Percentiles rank a stretch among this genome's conserved stretches.
These are phyloP conservation scores for Wallacemonas collosoma DNA, from an alignment of 208 protist genomes.

Conservation along the genomic window DNA sequence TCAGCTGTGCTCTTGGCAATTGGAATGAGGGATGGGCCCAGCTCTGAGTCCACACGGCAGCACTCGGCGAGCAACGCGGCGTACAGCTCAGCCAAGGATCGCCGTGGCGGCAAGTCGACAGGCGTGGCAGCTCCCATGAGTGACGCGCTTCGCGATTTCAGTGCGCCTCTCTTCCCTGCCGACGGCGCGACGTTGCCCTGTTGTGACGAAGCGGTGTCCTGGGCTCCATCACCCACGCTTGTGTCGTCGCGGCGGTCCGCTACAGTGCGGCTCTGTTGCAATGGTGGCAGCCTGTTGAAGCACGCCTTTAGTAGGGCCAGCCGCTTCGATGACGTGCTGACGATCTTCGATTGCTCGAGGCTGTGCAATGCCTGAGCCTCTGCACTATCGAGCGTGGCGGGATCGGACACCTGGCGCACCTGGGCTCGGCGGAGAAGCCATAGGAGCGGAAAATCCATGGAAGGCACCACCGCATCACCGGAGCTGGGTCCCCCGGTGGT, in stretches of 20 bases:
- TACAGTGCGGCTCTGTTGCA: conserved; percentile 18
- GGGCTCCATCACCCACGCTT: too few species aligned
- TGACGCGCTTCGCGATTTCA: background rate
- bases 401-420: conserved; percentile 35
- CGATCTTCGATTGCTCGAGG: conserved; percentile 55
- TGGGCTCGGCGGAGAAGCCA: conserved; percentile 47
- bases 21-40: conserved; percentile 45
- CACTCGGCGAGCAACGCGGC: conserved; percentile 63
- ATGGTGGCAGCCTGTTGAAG: conserved; percentile 44
- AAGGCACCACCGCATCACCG: background rate
- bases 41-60: conserved; percentile 32
- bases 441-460: conserved; percentile 59
- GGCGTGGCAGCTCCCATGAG: background rate
- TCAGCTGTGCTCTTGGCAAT: conserved; percentile 63
- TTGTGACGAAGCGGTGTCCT: too few species aligned
- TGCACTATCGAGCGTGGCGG: conserved; percentile 22
- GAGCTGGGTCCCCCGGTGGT: conserved; percentile 16
- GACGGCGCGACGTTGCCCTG: background rate
- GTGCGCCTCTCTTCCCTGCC: background rate
- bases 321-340: conserved; percentile 36
- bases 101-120: conserved; percentile 16
- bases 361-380: conserved; percentile 48
- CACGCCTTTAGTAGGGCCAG: conserved; percentile 52
- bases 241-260: background rate
- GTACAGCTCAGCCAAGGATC: conserved; percentile 65